Percentiles rank a stretch among this genome's conserved stretches.
Evolutionary conservation across 2,329 filamentous ascomycete species (phyloP).

Genomic region (Calonectria hongkongensis): DNA sequence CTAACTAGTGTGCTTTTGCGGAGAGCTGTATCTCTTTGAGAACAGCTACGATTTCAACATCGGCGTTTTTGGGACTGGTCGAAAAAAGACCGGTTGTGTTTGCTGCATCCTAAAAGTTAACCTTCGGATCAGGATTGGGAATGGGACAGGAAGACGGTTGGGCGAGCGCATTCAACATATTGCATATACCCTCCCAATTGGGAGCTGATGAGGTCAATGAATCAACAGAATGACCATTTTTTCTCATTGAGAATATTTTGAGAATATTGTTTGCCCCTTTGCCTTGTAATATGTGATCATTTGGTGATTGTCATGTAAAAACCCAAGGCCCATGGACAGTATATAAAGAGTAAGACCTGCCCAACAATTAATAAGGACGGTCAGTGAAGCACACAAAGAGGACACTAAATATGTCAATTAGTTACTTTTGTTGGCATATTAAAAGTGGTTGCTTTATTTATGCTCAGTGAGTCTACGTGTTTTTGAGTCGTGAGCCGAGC

Average conservation of each 20-base stretch:
- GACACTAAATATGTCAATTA: no score
- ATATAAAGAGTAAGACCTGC: no score
- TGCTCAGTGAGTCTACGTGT: no score
- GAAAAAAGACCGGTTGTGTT: slow-evolving; percentile 60
- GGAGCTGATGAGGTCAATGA: slow-evolving; percentile 55
- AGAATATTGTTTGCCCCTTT: neutral
- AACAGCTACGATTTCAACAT: slow-evolving; percentile 75
- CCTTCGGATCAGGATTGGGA: slow-evolving; percentile 57
- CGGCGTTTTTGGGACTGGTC: slow-evolving; percentile 68
- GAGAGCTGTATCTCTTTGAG: slow-evolving; percentile 59
- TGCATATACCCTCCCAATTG: slow-evolving; percentile 61
- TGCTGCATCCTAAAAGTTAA: slow-evolving; percentile 62
- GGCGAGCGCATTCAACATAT: slow-evolving; percentile 65
- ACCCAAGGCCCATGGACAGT: no score
- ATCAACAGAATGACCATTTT: slow-evolving; percentile 56
- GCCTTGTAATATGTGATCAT: neutral
- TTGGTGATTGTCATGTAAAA: neutral
- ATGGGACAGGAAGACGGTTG: slow-evolving; percentile 53
- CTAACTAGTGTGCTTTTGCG: slow-evolving; percentile 58
- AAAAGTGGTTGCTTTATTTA: no score
- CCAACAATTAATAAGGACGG: no score
- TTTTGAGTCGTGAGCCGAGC: no score
- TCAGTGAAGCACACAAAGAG: no score
- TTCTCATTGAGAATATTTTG: slow-evolving; percentile 49
- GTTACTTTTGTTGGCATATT: no score